These are phyloP conservation scores for Phytophthora sojae DNA, from an alignment of 352 stramenopile species.

Conservation along the genomic window DNA sequence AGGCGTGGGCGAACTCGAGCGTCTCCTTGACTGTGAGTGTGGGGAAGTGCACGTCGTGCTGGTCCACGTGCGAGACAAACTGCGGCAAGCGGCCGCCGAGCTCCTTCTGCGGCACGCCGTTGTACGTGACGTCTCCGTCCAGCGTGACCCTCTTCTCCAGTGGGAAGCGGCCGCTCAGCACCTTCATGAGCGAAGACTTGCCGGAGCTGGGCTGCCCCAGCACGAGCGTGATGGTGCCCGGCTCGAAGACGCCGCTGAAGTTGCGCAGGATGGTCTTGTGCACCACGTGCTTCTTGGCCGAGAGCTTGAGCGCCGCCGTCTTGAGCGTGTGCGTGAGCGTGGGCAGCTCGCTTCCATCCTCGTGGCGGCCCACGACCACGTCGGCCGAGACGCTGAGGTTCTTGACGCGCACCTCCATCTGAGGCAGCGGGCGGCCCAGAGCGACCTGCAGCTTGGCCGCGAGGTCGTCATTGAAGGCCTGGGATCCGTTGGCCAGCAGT, in stretches of 20 bases:
- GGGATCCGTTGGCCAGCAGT: slow-evolving; percentile 34
- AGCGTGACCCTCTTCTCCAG: slow-evolving; percentile 7
- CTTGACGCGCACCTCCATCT: slow-evolving; percentile 52
- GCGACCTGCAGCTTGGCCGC: slow-evolving; percentile 36
- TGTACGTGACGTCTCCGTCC: slow-evolving; percentile 46
- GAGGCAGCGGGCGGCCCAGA: slow-evolving; percentile 33
- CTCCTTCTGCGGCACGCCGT: slow-evolving; percentile 29
- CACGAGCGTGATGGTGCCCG: slow-evolving; percentile 16
- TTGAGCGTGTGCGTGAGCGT: slow-evolving; percentile 1
- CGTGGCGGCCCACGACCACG: slow-evolving; percentile 26
- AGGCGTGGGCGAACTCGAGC: slow-evolving; percentile 48
- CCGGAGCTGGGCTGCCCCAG: slow-evolving; percentile 17
- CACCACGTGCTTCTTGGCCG: slow-evolving; percentile 11
- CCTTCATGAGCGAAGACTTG: slow-evolving; percentile 17
- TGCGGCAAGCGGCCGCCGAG: slow-evolving; percentile 43
- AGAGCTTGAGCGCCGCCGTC: slow-evolving; percentile 10
- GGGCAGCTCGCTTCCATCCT: slow-evolving; percentile 12
- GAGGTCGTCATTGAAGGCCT: slow-evolving; percentile 42
- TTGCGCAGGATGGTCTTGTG: slow-evolving; percentile 5
- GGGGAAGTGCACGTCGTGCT: slow-evolving; percentile 58
- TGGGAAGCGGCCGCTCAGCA: slow-evolving; percentile 14
- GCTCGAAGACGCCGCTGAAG: slow-evolving; percentile 5
- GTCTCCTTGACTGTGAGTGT: slow-evolving; percentile 56
- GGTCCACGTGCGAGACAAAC: slow-evolving; percentile 57
- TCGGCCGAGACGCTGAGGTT: slow-evolving; percentile 46